phyloP scores from a whole-genome alignment of 352 stramenopile species.

The Phytopythium boreale region DNA sequence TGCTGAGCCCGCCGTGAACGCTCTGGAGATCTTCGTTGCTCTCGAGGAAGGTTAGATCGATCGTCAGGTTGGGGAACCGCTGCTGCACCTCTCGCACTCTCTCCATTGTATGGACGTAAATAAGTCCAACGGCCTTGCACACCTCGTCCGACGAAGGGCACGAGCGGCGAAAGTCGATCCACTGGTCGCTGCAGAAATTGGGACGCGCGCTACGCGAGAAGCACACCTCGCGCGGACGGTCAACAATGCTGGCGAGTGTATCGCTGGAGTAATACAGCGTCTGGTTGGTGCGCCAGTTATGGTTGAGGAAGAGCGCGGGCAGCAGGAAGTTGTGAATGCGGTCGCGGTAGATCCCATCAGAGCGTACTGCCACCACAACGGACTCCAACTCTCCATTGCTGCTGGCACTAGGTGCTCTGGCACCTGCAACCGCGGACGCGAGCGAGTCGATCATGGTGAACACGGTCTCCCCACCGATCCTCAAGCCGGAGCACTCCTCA shows the following conservation, averaged over 20 bases:
- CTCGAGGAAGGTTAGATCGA: slow-evolving; percentile 25
- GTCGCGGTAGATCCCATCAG: slow-evolving; percentile 28
- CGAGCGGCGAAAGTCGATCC: slow-evolving; percentile 18
- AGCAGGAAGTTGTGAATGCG: slow-evolving; percentile 40
- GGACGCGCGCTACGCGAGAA: background rate
- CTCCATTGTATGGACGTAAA: slow-evolving; percentile 18
- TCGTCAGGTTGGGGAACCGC: slow-evolving; percentile 11
- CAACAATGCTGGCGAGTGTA: background rate
- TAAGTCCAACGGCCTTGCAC: slow-evolving; percentile 7
- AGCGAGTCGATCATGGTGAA: slow-evolving; percentile 40
- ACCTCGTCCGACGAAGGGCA: slow-evolving; percentile 7
- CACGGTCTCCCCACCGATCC: slow-evolving; percentile 8
- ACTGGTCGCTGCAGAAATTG: slow-evolving; percentile 18
- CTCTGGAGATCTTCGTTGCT: slow-evolving; percentile 25
- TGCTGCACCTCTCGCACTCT: slow-evolving; percentile 11
- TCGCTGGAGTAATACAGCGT: slow-evolving; percentile 17
- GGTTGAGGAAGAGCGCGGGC: slow-evolving; percentile 27
- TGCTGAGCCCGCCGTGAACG: slow-evolving; percentile 11
- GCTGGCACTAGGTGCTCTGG: background rate
- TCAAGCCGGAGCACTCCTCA: slow-evolving; percentile 13
- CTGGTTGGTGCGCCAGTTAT: slow-evolving; percentile 36
- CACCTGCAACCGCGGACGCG: slow-evolving; percentile 11
- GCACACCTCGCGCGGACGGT: slow-evolving; percentile 3
- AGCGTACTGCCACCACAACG: slow-evolving; percentile 11
- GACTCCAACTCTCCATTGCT: slow-evolving; percentile 1